Conservation (phyloP, 441 rosid genomes). For the Populus hybrid region DNA sequence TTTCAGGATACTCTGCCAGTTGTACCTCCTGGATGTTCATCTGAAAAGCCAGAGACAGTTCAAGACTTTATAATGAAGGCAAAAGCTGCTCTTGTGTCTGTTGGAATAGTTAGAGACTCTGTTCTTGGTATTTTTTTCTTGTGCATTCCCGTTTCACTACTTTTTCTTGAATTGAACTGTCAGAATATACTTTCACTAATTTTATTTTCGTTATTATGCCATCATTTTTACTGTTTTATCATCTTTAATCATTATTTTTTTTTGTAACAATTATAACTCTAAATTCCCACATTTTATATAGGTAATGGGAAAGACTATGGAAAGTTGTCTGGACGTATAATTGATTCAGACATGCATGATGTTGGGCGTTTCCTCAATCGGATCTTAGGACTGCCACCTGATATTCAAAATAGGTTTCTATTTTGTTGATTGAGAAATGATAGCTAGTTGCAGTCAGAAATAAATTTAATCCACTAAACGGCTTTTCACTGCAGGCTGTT, state of each 20-base stretch:
- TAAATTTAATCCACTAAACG: constrained; percentile 20
- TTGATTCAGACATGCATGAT: constrained; percentile 99
- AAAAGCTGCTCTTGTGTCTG: constrained; percentile 96
- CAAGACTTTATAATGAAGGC: constrained; percentile 83
- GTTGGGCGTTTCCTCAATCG: constrained; percentile 97
- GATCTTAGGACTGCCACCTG: constrained; percentile 94
- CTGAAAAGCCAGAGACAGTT: constrained; percentile 80
- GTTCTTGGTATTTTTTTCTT: constrained; percentile 51
- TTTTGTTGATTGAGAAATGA: constrained; percentile 20
- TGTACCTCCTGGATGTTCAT: constrained; percentile 92
- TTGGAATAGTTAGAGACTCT: constrained; percentile 96
- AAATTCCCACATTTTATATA: constrained; percentile 28
- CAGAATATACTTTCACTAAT: background rate
- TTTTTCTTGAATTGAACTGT: background rate
- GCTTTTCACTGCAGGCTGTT: constrained; percentile 61
- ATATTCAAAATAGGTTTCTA: constrained; percentile 82
- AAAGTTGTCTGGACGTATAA: constrained; percentile 84
- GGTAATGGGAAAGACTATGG: constrained; percentile 84
- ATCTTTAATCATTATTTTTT: constrained; percentile 4
- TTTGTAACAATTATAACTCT: background rate
- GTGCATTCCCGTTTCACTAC: background rate
- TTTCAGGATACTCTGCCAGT: constrained; percentile 92
- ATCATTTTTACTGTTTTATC: background rate
- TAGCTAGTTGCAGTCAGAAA: constrained; percentile 8
- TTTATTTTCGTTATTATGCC: background rate